Base-by-base conservation (phyloP, 495 filamentous ascomycete genomes). In the Oidiodendron maius region DNA sequence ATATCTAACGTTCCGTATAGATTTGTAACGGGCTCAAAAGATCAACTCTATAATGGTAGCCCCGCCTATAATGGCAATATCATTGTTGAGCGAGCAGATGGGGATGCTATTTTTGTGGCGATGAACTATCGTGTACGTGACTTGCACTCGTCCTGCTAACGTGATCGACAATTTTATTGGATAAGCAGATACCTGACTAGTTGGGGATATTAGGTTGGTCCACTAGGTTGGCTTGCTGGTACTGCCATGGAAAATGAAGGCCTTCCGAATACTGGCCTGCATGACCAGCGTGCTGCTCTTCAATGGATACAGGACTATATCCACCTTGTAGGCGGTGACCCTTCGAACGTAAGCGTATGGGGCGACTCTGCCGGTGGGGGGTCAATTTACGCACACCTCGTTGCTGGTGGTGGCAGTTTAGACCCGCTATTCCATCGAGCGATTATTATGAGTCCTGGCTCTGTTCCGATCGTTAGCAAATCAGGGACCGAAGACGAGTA, bases 261-360 rank as follows among this genome's bases (percentile, higher is more conserved):
- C 2, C 68, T 64, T 4, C 70, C 76, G 16, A 90, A 89, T 51
- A 74, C 75, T 1, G 86, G 78, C 0, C 67, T 89, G 3, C 64
- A 74, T 28, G 86, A 89, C 58, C 84, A 87, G 59, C 68, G 75
- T 1, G 69, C 81, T 24, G 85, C 80, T 10, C 66, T 88, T 13
- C 61, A 87, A 49, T 89, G 85, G 86, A 75, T 87, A 16, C 74
- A 84, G 48, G 69, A 79, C 48, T 66, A 87, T 55, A 86, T 88
- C 51, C 64, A 68, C 45, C 66, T 73, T 3, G 87, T 90, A 52
- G 83, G 84, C 5, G 86, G 86, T n/a, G 78, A 89, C 55, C 70
- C 76, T 3, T 51, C 58, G 15, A 63, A 71, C 41, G 76, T 89
- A 35, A 91, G 85, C 1, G 72, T 89, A 9, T 71, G 76, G 50